Conservation (phyloP, 2,329 filamentous ascomycete species). For the Ramichloridium luteum region DNA sequence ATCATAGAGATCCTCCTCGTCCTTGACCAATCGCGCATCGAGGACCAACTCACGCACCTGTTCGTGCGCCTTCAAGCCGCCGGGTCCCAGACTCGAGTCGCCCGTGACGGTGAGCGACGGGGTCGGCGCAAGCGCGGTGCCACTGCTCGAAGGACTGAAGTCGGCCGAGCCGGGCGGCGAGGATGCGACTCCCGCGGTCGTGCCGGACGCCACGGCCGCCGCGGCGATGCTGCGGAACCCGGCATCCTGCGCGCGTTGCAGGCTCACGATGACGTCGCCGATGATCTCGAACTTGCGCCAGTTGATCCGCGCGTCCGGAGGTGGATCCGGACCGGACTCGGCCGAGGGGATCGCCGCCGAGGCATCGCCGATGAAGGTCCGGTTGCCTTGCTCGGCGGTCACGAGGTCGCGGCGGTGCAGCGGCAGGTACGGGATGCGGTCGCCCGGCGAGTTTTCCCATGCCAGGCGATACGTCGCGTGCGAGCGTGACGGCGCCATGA, state of each 20-base stretch:
- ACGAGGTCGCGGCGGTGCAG: constrained; percentile 82
- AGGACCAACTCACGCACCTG: constrained; percentile 62
- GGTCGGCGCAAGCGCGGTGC: constrained; percentile 6
- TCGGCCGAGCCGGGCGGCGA: no score
- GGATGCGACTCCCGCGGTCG: no score
- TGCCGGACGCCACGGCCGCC: no score
- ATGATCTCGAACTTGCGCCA: constrained; percentile 84
- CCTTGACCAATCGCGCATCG: constrained; percentile 67
- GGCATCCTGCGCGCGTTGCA: constrained; percentile 75
- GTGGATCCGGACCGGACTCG: background rate
- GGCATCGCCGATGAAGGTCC: constrained; percentile 62
- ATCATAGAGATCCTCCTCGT: constrained; percentile 63
- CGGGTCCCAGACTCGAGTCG: no score
- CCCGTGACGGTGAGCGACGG: no score
- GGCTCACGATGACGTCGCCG: constrained; percentile 6
- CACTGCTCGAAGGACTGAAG: no score
- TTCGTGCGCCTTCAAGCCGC: constrained; percentile 45
- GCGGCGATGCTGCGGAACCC: constrained; percentile 67
- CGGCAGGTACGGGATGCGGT: constrained; percentile 87
- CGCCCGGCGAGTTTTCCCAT: constrained; percentile 87
- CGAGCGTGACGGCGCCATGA: constrained; percentile 88
- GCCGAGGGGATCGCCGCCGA: constrained; percentile 9
- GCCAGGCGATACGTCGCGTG: constrained; percentile 93
- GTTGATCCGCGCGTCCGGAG: constrained; percentile 58
- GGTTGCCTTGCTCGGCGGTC: constrained; percentile 82